Evolutionary conservation across 805 yeast species (phyloP).

Genomic region (Cyberlindnera lachancei): DNA sequence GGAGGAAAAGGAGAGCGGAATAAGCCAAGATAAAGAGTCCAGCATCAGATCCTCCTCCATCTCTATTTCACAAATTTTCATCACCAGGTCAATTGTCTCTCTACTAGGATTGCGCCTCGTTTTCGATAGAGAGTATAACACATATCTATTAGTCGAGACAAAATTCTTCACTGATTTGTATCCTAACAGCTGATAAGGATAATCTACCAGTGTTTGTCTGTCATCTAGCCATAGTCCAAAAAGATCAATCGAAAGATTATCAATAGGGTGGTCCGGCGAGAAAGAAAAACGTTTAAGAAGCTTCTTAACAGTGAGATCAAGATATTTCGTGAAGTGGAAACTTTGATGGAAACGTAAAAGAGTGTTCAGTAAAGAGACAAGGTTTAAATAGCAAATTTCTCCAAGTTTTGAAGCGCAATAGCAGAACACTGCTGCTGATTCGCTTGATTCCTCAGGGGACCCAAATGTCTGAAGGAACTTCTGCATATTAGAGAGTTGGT

Average conservation of each 20-base stretch:
- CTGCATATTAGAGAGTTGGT: no score
- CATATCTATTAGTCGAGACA: conserved; percentile 23
- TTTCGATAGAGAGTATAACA: conserved; percentile 33
- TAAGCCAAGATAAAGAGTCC: conserved; percentile 30
- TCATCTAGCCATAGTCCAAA: conserved; percentile 6
- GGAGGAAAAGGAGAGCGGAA: conserved; percentile 37
- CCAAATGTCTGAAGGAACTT: conserved; percentile 20
- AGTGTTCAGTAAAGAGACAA: conserved; percentile 8
- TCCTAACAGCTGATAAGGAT: conserved; percentile 10
- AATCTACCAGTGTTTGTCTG: conserved; percentile 2
- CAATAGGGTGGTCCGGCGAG: conserved; percentile 1
- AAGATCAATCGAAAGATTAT: conserved; percentile 9
- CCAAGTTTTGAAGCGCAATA: conserved; percentile 16
- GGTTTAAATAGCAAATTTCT: conserved; percentile 15
- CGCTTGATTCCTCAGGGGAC: conserved; percentile 20
- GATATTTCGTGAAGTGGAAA: conserved; percentile 19
- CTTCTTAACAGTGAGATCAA: conserved; percentile 1
- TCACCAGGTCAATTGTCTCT: neutral
- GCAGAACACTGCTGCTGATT: conserved; percentile 21
- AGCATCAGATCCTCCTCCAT: conserved; percentile 19
- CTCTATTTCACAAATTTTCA: neutral
- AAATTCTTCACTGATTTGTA: conserved; percentile 3
- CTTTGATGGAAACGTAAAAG: conserved; percentile 4
- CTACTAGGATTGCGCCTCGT: conserved; percentile 9
- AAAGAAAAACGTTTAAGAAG: neutral